A percentile compares a stretch with the other conserved stretches of the same genome.
Evolutionary conservation across 2,329 filamentous ascomycete genomes (phyloP).

Genomic region (Colletotrichum lentis): DNA sequence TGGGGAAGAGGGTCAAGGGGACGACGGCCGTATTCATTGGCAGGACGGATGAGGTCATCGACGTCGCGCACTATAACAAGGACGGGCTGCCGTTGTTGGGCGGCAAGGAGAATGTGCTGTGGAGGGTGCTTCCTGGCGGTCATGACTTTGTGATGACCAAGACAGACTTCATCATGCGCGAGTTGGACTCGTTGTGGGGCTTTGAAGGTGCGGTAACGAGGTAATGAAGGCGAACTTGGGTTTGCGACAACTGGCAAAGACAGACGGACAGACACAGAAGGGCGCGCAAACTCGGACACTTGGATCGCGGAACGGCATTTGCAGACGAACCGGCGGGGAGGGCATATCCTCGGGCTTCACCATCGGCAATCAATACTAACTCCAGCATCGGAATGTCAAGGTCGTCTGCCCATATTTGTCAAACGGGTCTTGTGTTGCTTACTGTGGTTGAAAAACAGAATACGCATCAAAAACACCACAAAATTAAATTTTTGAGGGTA

Average conservation of each 20-base stretch:
- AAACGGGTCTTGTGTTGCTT: too few species aligned
- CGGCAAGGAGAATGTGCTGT: slow-evolving; percentile 58
- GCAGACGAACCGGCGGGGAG: neutral
- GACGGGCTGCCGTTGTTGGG: slow-evolving; percentile 62
- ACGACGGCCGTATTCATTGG: slow-evolving; percentile 64
- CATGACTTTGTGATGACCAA: slow-evolving; percentile 73
- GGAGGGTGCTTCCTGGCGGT: slow-evolving; percentile 61
- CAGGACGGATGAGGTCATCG: slow-evolving; percentile 60
- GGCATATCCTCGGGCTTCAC: neutral
- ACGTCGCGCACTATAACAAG: slow-evolving; percentile 57
- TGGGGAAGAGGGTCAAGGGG: slow-evolving; percentile 53
- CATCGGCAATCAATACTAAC: too few species aligned
- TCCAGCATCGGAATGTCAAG: neutral
- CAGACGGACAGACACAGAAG: neutral
- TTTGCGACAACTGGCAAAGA: neutral
- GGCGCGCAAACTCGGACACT: neutral
- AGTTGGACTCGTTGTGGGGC: slow-evolving; percentile 60
- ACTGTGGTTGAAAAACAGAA: too few species aligned
- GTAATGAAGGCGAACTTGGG: neutral
- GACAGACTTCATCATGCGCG: slow-evolving; percentile 52
- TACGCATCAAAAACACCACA: too few species aligned
- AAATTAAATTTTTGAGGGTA: too few species aligned
- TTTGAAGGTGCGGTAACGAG: slow-evolving; percentile 17
- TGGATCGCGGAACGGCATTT: neutral
- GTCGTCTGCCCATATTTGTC: neutral